Conservation (phyloP, 129 eudicot genomes). For the Helianthus annuus region HanXRQr2.0-SUNRISE NC_035441.2:125160315-125160814, state of each 20-base stretch:
- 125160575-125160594: not conserved
- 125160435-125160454: not conserved
- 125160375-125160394: not conserved
- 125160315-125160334: not conserved
- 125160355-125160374: not conserved
- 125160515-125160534: not conserved
- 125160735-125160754: no score
- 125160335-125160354: constrained; percentile 4
- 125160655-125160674: not conserved
- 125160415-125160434: not conserved
- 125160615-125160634: not conserved
- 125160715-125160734: no score
- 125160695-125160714: no score
- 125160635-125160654: not conserved
- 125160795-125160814: constrained; percentile 20
- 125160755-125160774: no score
- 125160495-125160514: not conserved
- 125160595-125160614: not conserved
- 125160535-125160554: not conserved
- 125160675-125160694: not conserved
- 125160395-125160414: not conserved
- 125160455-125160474: not conserved
- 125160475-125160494: not conserved
- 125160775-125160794: not conserved
- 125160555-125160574: not conserved